Evolutionary conservation across 495 filamentous ascomycete species (phyloP).

Genomic region (Penicillium nucicola): DNA sequence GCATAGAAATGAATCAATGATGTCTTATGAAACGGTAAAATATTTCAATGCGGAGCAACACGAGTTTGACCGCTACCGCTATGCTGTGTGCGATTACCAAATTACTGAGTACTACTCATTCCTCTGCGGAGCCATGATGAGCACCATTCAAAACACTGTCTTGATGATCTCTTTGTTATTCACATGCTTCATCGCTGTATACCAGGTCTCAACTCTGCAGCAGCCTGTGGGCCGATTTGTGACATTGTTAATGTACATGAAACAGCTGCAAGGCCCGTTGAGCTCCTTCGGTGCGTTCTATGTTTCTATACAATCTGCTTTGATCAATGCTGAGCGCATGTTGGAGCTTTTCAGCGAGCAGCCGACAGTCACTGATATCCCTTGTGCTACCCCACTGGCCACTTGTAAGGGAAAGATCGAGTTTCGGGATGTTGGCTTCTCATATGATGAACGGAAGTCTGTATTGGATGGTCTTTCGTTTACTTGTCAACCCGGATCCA

Average conservation of each 20-base stretch:
- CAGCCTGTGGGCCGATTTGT: too few relatives aligned
- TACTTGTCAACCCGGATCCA: constrained; percentile 69
- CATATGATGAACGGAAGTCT: constrained; percentile 70
- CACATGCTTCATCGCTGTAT: constrained; percentile 69
- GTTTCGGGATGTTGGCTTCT: constrained; percentile 72
- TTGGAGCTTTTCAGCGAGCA: too few relatives aligned
- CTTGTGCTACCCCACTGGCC: too few relatives aligned
- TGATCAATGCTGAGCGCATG: too few relatives aligned
- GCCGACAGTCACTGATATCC: too few relatives aligned
- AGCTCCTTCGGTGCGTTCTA: constrained; percentile 90
- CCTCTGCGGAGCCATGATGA: constrained; percentile 73
- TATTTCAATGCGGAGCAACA: constrained; percentile 89
- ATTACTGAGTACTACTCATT: constrained; percentile 69
- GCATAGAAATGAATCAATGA: constrained; percentile 69
- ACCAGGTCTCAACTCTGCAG: constrained; percentile 70
- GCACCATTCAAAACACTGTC: constrained; percentile 73
- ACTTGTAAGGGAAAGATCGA: too few relatives aligned
- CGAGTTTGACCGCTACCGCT: too few relatives aligned
- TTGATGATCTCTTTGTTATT: constrained; percentile 75
- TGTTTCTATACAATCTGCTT: constrained; percentile 74
- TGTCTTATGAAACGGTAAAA: constrained; percentile 87
- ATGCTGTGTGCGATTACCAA: constrained; percentile 68
- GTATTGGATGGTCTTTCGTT: constrained; percentile 70
- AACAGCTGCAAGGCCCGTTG: constrained; percentile 73
- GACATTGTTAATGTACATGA: constrained; percentile 69